Percentiles rank a stretch among this genome's conserved stretches.
Evolutionary conservation across 2,329 filamentous ascomycete species (phyloP).

Genomic region (Rhynchosporium secalis): DNA sequence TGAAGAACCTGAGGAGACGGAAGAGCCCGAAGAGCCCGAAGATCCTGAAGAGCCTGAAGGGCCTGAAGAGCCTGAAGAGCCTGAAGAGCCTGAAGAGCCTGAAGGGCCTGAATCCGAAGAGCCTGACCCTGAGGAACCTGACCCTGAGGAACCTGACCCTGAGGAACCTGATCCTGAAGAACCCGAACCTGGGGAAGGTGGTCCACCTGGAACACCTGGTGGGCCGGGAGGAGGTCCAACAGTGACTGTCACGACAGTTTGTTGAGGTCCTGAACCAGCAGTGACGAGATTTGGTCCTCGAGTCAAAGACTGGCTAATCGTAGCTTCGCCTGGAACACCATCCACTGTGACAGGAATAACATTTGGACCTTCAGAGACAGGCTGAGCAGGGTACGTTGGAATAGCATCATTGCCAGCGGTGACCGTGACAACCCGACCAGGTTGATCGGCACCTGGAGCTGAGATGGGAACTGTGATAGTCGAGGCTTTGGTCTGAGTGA

Average conservation of each 20-base stretch:
- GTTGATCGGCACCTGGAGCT: conserved; percentile 5
- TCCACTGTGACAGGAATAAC: conserved; percentile 7
- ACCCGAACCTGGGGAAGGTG: neutral
- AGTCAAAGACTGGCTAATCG: neutral
- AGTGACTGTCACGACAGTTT: neutral
- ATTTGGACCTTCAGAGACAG: neutral
- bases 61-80: too few species aligned
- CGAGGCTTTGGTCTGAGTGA: neutral
- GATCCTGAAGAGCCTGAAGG: too few species aligned
- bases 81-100: neutral
- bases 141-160: neutral
- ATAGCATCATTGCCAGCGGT: neutral
- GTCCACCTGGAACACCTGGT: neutral
- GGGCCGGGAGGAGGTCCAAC: neutral
- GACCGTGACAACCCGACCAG: conserved; percentile 8
- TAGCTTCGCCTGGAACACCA: conserved; percentile 1
- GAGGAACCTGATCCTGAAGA: neutral
- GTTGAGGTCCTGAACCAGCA: neutral
- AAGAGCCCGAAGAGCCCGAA: neutral
- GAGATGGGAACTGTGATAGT: neutral
- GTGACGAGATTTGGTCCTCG: conserved; percentile 2
- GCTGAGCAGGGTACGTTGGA: neutral
- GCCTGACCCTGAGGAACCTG: neutral
- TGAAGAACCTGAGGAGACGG: too few species aligned
- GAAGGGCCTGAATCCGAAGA: neutral